Percentiles rank a stretch among this genome's conserved stretches.
These are phyloP conservation scores for Aspergillus fumigatiaffinis DNA, from an alignment of 2,329 filamentous ascomycete genomes.

Conservation along the genomic window DNA sequence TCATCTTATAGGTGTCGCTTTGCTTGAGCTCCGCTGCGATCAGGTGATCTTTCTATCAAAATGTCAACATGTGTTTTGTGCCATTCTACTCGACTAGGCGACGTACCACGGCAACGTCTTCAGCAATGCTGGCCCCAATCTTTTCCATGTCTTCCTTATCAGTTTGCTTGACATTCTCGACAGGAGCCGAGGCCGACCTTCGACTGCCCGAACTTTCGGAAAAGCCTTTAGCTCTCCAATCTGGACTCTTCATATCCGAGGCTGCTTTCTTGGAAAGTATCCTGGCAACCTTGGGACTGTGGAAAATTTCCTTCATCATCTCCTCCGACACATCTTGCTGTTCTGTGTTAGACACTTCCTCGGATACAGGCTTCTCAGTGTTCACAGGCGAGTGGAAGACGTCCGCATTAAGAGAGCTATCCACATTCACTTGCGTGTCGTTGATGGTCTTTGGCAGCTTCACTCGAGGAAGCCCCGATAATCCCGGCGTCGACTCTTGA, in stretches of 20 bases:
- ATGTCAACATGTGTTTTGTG: slow-evolving; percentile 4
- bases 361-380: slow-evolving; percentile 10
- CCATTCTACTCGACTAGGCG: background rate
- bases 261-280: slow-evolving; percentile 48
- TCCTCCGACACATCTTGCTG: slow-evolving; percentile 53
- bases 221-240: background rate
- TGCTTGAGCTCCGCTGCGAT: slow-evolving; percentile 19
- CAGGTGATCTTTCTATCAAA: slow-evolving; percentile 12
- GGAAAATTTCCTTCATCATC: slow-evolving; percentile 59
- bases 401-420: slow-evolving; percentile 51
- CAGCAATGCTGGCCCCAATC: slow-evolving; percentile 14
- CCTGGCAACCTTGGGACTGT: slow-evolving; percentile 55
- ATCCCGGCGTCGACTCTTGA: slow-evolving; percentile 42
- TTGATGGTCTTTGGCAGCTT: slow-evolving; percentile 54
- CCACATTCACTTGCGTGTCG: slow-evolving; percentile 42
- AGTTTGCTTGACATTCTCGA: slow-evolving; percentile 5
- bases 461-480: slow-evolving; percentile 52
- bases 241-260: slow-evolving; percentile 5
- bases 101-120: slow-evolving; percentile 9
- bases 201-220: background rate
- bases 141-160: slow-evolving; percentile 39
- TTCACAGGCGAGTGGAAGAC: slow-evolving; percentile 46
- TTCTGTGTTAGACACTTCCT: slow-evolving; percentile 20
- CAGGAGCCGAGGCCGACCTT: background rate
- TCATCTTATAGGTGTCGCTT: slow-evolving; percentile 61